A percentile compares a stretch with the other conserved stretches of the same genome.
These are phyloP conservation scores for Stemphylium beticola DNA, from an alignment of 2,329 filamentous ascomycete species.

Conservation along the genomic window DNA sequence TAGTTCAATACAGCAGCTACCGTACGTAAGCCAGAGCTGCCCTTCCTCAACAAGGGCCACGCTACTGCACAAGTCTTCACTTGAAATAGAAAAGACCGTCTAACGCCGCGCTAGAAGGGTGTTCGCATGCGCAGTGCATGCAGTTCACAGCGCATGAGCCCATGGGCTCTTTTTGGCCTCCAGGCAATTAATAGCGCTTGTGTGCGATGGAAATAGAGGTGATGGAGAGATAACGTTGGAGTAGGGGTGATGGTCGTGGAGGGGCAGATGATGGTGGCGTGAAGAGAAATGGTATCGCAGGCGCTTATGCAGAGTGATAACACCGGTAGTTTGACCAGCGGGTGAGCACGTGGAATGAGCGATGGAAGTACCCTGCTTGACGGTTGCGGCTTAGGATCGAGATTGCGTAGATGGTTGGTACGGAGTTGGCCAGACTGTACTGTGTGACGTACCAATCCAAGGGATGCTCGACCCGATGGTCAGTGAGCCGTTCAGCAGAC, in stretches of 20 bases:
- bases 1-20: slow-evolving; percentile 7
- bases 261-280: background rate
- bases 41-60: background rate
- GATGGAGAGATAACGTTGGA: background rate
- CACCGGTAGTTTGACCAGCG: background rate
- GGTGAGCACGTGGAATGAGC: background rate
- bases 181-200: background rate
- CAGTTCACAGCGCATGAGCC: slow-evolving; percentile 5
- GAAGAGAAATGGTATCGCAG: background rate
- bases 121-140: slow-evolving; percentile 19
- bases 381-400: background rate
- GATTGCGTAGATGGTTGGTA: background rate
- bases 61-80: background rate
- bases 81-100: background rate
- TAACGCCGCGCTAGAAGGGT: slow-evolving; percentile 9
- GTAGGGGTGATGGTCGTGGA: background rate
- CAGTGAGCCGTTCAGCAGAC: background rate
- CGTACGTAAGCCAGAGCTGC: background rate
- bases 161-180: background rate
- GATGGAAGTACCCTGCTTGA: background rate
- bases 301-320: slow-evolving; percentile 16
- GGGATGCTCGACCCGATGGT: too few relatives aligned
- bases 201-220: background rate
- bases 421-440: background rate
- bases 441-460: background rate